Evolutionary conservation across 345 rosid species (phyloP), one percentile per base, ranked within the genome.

Genomic region (Odontarrhena argentea): DNA sequence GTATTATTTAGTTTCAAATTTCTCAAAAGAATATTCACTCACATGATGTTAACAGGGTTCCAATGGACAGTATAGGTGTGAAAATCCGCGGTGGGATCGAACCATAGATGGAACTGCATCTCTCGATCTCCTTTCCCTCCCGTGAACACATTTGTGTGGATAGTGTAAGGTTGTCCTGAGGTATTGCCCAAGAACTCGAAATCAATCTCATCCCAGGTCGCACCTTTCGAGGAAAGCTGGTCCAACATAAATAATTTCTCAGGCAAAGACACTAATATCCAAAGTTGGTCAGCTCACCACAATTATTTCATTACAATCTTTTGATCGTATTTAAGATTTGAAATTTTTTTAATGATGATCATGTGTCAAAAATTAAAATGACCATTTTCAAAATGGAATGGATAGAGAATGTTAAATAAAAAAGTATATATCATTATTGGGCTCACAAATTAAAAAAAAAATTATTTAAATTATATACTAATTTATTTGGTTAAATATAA

Each of bases 171-270:
- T 1, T 83, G 74, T 6, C 85, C 86, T n/a, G 80, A 75, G 45
- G 67, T 7, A 68, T 87, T 87, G 8, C 90, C 93, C 53, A 85
- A 50, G 77, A 87, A 87, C 49, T 87, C 94, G 47, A 87, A 85
- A 56, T 85, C 94, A 49, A 87, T 87, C 74, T 85, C 94, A 46
- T 87, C 87, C 48, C 79, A 79, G n/a, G 69, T 54, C 55, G 63
- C 35, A 28, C 83, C 81, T 71, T 65, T 62, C 0, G 92, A 82
- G 2, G 83, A 83, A 41, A 85, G 67, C 90, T 83, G 77, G 60
- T 48, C 63, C n/a, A 55, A 51, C 38, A 30, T 42, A 46, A 34
- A 18, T 18, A 13, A 34, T n/a, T 18, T 18, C 0, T 18, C 22
- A 18, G 22, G 22, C 22, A 18, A 18, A 18, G 22, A 18, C 22